Conservation (phyloP, 1,284 basidiomycete genomes). For the Melampsora medusae region DNA sequence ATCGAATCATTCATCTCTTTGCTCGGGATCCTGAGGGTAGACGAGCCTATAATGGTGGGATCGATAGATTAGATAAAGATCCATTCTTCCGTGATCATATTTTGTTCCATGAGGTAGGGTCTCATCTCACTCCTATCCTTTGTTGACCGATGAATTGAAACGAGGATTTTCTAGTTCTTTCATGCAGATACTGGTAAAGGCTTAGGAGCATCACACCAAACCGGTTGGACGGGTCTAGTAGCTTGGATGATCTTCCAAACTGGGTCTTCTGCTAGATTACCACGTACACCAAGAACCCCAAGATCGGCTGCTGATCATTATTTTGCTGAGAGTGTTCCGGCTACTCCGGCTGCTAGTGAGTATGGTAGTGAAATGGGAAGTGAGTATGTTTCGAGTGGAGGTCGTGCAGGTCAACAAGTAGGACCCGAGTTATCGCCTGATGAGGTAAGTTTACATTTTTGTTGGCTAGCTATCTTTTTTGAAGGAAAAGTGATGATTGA, state of each 20-base stretch:
- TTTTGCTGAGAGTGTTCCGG: constrained; percentile 67
- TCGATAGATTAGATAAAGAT: constrained; percentile 79
- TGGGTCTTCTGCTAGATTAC: constrained; percentile 52
- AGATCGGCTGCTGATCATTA: constrained; percentile 83
- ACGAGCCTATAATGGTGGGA: constrained; percentile 86
- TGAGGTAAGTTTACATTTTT: constrained; percentile 34
- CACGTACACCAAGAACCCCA: constrained; percentile 65
- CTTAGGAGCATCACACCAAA: constrained; percentile 93
- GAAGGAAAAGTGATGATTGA: no score
- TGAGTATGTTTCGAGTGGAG: constrained; percentile 9
- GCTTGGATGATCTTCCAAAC: constrained; percentile 47
- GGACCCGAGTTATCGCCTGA: constrained; percentile 40
- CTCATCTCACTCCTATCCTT: constrained; percentile 39
- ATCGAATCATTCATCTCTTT: constrained; percentile 95
- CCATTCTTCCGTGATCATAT: constrained; percentile 96
- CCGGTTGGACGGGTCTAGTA: constrained; percentile 71
- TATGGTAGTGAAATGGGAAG: constrained; percentile 8
- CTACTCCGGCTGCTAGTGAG: constrained; percentile 42
- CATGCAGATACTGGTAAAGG: constrained; percentile 88
- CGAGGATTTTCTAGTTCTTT: constrained; percentile 68
- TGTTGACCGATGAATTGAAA: constrained; percentile 25
- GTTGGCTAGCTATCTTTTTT: background rate
- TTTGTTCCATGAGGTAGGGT: constrained; percentile 81
- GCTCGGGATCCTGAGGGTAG: constrained; percentile 79
- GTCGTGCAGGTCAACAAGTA: constrained; percentile 4